Evolutionary conservation across 306 rosid genomes (phyloP), one percentile per base, ranked within the genome.

Genomic region (Quercus ilex): DNA sequence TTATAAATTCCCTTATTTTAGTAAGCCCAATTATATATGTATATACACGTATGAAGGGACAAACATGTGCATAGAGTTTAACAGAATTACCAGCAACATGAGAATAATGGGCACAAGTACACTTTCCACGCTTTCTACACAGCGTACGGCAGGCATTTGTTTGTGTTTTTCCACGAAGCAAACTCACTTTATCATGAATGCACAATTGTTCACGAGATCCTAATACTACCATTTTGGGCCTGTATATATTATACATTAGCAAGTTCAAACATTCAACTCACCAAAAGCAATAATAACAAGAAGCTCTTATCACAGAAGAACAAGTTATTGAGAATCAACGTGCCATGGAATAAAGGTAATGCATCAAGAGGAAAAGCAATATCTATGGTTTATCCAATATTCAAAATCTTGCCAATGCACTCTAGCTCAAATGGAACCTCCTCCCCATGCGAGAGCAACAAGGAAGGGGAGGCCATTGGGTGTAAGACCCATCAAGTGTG

Each of bases 171-270:
- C 99, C 97, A 15, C 19, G 83, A 69, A 94, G 99, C 76, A 63
- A 77, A 80, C 93, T 94, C 75, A 94, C 99, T 49, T 90, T 73
- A 33, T 92, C 97, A 77, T 94, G 92, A 84, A 94, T 92, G 88
- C 97, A 94, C 76, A 94, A 81, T 83, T 94, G 97, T 85, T 94
- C 97, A 75, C 97, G 91, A 80, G 99, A 94, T 81, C 97, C 99
- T 74, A 94, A 78, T 19, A 94, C 97, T 62, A 83, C 82, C 97
- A 92, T 94, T 84, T 94, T 94, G 35, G 97, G 99, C 92, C 97
- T 94, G 90, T 85, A 71, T 41, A 72, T 63, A 38, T 69, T 81
- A 77, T 68, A 64, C 28, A 9, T 64, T 23, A 60, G 76, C 31
- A 74, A 41, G 33, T 74, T 84, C 46, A 21, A 20, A 52, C n/a